Evolutionary conservation across 148 eudicot species (phyloP).

Genomic region (Pouteria glomerata): DNA sequence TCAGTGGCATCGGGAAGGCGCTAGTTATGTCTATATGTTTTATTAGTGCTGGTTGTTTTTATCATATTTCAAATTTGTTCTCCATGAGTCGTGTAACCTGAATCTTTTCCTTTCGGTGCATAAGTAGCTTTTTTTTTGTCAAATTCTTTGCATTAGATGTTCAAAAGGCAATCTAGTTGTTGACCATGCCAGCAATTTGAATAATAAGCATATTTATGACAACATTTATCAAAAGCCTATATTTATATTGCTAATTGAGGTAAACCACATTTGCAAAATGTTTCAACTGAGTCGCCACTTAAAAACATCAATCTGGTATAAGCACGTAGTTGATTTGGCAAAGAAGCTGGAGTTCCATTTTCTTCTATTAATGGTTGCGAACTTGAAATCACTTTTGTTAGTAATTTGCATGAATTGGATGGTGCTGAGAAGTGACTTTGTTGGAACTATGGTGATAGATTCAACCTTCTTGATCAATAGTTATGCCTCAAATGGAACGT

Average conservation of each 20-base stretch:
- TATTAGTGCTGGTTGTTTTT: neutral
- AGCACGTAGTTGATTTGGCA: too few relatives aligned
- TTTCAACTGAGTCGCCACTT: too few relatives aligned
- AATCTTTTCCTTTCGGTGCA: neutral
- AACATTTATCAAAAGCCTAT: neutral
- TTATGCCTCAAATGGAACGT: too few relatives aligned
- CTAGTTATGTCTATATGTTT: constrained; percentile 6
- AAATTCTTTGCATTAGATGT: neutral
- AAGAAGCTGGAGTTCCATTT: too few relatives aligned
- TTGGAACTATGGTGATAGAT: too few relatives aligned
- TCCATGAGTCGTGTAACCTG: neutral
- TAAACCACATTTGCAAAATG: too few relatives aligned
- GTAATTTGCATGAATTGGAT: too few relatives aligned
- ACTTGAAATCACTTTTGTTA: too few relatives aligned
- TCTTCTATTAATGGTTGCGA: too few relatives aligned
- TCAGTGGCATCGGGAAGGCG: constrained; percentile 59
- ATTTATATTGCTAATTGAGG: neutral
- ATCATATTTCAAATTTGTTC: neutral
- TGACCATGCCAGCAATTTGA: neutral
- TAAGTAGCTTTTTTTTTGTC: neutral
- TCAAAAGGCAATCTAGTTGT: neutral
- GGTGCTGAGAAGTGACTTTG: too few relatives aligned
- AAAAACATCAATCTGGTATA: too few relatives aligned
- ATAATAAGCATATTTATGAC: neutral
- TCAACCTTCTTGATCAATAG: too few relatives aligned